Base-by-base conservation (phyloP, 1,139 yeast species). In the Debaryomyces singareniensis region DNA sequence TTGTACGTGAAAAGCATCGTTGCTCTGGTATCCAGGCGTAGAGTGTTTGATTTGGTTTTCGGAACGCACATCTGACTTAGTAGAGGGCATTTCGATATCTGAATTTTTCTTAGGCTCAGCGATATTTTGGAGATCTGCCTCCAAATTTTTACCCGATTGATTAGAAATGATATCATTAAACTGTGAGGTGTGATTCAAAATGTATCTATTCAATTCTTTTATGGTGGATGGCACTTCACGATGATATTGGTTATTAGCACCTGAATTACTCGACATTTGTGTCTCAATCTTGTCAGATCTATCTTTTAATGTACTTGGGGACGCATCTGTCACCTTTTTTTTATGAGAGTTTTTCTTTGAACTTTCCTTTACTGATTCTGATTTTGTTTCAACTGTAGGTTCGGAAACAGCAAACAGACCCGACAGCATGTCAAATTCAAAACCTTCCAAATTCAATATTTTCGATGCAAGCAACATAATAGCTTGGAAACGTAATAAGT, bases 131-230 rank as follows among this genome's bases (percentile, higher is more conserved):
- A n/a, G n/a, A 7, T 18, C 21, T 18, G 21, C 21, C 7, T 18
- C 9, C 7, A 18, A 7, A 18, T 18, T n/a, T 7, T 23, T 13
- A 20, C 15, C 15, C 9, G 33, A 22, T 10, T 13, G 21, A 5
- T 28, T 29, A 14, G 26, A 27, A 15, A 31, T 24, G 24, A 30
- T 29, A 16, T 31, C 29, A 13, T 41, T 45, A 30, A 54, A 39
- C 24, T 46, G 44, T 25, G 42, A 47, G 6, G 59, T 46, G 33
- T 60, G 66, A 24, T 38, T 45, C 7, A 49, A 39, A 24, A 60
- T 60, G 14, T 49, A 48, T 5, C 54, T 46, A 36, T 58, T 61
- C 21, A 60, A 55, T 24, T 59, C 65, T 26, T 53, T 54, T 13
- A 56, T 39, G 0, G 55, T 40, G 6, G 37, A 33, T 7, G 48